Percentiles rank a stretch among this genome's conserved stretches.
Conservation (phyloP, 495 filamentous ascomycete species). For the Trichocladium uniseriatum region DNA sequence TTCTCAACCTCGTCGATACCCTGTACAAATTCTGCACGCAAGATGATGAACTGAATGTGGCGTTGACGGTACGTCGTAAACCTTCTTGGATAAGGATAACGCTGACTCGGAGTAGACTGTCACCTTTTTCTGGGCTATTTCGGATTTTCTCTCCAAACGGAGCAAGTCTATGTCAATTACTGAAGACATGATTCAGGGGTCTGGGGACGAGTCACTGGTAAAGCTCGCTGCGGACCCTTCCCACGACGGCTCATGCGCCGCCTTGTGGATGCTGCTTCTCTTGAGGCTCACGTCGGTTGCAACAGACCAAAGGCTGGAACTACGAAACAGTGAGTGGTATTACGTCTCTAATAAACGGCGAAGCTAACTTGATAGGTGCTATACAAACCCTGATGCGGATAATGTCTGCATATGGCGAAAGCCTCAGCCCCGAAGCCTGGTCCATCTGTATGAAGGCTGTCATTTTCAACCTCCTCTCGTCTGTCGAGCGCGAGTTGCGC, state of each 20-base stretch:
- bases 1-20: slow-evolving; percentile 77
- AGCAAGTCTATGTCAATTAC: slow-evolving; percentile 39
- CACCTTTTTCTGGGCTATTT: slow-evolving; percentile 91
- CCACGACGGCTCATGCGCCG: slow-evolving; percentile 44
- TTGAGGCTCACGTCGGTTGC: slow-evolving; percentile 67
- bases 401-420: slow-evolving; percentile 81
- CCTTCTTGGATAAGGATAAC: neutral
- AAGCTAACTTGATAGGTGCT: slow-evolving; percentile 42
- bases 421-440: slow-evolving; percentile 71
- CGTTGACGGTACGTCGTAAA: slow-evolving; percentile 56
- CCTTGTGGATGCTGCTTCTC: slow-evolving; percentile 81
- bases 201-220: slow-evolving; percentile 40
- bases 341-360: neutral
- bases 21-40: slow-evolving; percentile 81
- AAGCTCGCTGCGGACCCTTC: slow-evolving; percentile 43
- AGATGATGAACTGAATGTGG: slow-evolving; percentile 88
- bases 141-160: slow-evolving; percentile 63
- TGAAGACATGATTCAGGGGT: slow-evolving; percentile 39
- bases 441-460: slow-evolving; percentile 71
- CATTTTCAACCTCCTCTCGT: slow-evolving; percentile 62
- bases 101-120: slow-evolving; percentile 52
- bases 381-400: slow-evolving; percentile 87
- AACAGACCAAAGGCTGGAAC: slow-evolving; percentile 67
- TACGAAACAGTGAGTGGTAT: slow-evolving; percentile 61
- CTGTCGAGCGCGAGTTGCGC: slow-evolving; percentile 41